Evolutionary conservation across 495 filamentous ascomycete genomes (phyloP).

Genomic region (Pyrenula massariospora): DNA sequence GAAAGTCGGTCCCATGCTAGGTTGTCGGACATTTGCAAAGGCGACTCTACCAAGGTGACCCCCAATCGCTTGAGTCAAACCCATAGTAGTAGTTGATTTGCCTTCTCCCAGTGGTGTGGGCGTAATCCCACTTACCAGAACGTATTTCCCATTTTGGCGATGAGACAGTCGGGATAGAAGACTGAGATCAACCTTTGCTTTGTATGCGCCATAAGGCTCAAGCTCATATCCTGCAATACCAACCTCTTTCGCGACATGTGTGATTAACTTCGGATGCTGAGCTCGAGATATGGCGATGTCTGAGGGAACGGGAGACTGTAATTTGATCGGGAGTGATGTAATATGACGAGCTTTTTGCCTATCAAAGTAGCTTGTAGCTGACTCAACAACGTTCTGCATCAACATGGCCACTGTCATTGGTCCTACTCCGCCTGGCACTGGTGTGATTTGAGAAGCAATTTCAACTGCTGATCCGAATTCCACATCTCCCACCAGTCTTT

Average conservation of each 20-base stretch:
- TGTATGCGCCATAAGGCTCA: constrained; percentile 88
- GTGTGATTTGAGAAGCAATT: constrained; percentile 91
- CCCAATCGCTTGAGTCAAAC: constrained; percentile 85
- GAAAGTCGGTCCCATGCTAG: constrained; percentile 93
- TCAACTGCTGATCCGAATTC: constrained; percentile 77
- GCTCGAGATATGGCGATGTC: constrained; percentile 88
- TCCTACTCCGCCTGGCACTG: constrained; percentile 91
- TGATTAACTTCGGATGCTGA: constrained; percentile 83
- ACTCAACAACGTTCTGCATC: constrained; percentile 81
- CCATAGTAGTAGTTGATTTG: constrained; percentile 97
- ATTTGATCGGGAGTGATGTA: constrained; percentile 64
- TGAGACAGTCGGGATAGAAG: constrained; percentile 75
- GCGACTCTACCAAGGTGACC: constrained; percentile 76
- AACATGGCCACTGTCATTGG: constrained; percentile 98
- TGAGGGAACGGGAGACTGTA: constrained; percentile 69
- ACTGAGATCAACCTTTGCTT: constrained; percentile 82
- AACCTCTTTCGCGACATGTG: constrained; percentile 69
- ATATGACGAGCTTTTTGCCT: constrained; percentile 66
- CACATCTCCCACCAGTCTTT: constrained; percentile 91
- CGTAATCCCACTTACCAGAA: constrained; percentile 90
- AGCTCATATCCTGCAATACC: constrained; percentile 78
- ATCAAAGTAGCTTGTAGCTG: constrained; percentile 71
- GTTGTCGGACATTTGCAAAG: constrained; percentile 95
- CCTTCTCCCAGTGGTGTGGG: constrained; percentile 96
- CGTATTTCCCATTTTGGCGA: constrained; percentile 76